Base-by-base conservation (phyloP, 1,139 yeast species). In the Arxiozyma slooffiae region DNA sequence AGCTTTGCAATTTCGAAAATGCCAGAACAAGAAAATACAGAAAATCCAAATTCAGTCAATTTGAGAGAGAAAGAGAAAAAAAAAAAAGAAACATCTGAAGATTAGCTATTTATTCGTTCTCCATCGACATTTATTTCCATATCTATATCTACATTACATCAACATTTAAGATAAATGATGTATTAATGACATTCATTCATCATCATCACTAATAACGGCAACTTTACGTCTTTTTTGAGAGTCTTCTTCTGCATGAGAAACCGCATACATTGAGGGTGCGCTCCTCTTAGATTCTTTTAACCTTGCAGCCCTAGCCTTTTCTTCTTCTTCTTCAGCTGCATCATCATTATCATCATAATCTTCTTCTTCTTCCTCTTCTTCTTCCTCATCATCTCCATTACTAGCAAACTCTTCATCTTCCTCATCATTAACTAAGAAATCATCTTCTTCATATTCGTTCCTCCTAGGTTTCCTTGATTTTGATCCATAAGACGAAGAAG, bases 291-390 rank as follows among this genome's bases (percentile, higher is more conserved):
- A 72, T 52, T 75, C 74, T 54, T 76, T 77, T 61, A 85, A 72
- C 57, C 89, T 73, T 57, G 79, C 82, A 0, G 87, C 86, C 2
- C 81, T 80, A 48, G 75, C 81, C 44, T 76, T 79, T 23, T 77
- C 49, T 30, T 43, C 34, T 38, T 38, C 45, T 20, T 47, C 49
- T 24, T 46, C 48, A 18, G 50, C 50, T 3, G 52, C 56, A 39
- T 48, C 55, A 30, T 71, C 70, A 43, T 76, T 80, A 41, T 76
- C 82, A 42, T 76, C 79, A 24, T 77, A 82, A 34, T 78, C 83
- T 1, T 61, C 71, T 3, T 62, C 71, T 11, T 61, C 71, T 1
- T 64, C 71, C 22, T 59, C 68, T 11, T 59, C 64, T 6, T 58
- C 67, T 22, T 55, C 64, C 42, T 66, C 76, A 41, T 67, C 74